Percentiles rank a stretch among this genome's conserved stretches.
phyloP scores from a whole-genome alignment of 2,329 filamentous ascomycete genomes.

The Cytospora mali region DNA sequence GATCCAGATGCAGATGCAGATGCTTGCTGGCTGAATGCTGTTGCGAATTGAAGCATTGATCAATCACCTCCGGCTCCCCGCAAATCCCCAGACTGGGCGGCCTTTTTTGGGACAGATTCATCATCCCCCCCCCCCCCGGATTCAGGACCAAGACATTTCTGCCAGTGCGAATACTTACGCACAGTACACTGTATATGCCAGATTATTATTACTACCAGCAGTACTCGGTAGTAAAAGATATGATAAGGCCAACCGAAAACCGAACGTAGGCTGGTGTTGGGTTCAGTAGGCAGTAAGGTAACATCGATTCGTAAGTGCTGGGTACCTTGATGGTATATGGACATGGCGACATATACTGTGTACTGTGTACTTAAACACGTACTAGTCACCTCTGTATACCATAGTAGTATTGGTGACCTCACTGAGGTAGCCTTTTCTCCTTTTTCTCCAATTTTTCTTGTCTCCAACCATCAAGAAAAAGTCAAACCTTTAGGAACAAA shows the following conservation, averaged over 20 bases:
- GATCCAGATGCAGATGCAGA: neutral
- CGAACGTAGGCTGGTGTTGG: neutral
- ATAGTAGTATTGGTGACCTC: too few relatives aligned
- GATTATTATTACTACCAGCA: neutral
- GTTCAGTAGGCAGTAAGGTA: too few relatives aligned
- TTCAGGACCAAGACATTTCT: slow-evolving; percentile 1
- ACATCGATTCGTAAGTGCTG: too few relatives aligned
- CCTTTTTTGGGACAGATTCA: slow-evolving; percentile 1
- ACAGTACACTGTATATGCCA: slow-evolving; percentile 8
- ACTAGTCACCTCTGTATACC: too few relatives aligned
- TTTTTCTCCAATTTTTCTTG: neutral
- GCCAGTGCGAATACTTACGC: neutral
- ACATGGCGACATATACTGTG: too few relatives aligned
- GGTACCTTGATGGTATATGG: too few relatives aligned
- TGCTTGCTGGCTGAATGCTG: neutral
- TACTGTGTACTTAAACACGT: too few relatives aligned
- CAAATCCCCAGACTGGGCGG: slow-evolving; percentile 18
- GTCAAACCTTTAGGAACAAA: too few relatives aligned
- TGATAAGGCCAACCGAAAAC: neutral
- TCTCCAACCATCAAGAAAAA: neutral
- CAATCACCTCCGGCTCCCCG: slow-evolving; percentile 11
- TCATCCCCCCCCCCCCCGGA: slow-evolving; percentile 9
- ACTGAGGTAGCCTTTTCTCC: neutral
- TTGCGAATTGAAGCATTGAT: neutral
- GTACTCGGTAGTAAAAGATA: too few relatives aligned